A percentile compares a stretch with the other conserved stretches of the same genome.
Conservation (phyloP, 116 monocot genomes). For the Papilionanthe hybrid region DNA sequence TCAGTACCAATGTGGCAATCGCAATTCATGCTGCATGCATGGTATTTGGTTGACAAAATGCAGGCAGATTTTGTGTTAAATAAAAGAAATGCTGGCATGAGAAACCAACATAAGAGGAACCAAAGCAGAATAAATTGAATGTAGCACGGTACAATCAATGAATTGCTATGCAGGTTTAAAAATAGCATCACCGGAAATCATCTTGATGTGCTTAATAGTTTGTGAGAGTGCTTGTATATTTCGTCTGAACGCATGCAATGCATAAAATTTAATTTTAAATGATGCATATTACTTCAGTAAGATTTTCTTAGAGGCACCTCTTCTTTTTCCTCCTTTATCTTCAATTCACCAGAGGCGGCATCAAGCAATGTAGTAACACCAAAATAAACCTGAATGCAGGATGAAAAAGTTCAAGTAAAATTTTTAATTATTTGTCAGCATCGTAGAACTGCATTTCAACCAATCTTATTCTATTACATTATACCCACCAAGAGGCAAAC, state of each 20-base stretch:
- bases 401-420: neutral
- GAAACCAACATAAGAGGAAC: neutral
- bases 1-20: neutral
- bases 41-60: neutral
- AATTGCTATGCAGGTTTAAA: neutral
- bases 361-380: conserved; percentile 88
- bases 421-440: neutral
- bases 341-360: conserved; percentile 54
- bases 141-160: neutral
- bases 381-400: conserved; percentile 69
- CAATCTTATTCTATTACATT: neutral
- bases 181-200: neutral
- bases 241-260: neutral
- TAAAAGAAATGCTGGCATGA: neutral
- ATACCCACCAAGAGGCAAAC: conserved; percentile 82
- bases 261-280: neutral
- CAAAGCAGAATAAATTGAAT: neutral
- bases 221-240: neutral
- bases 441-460: neutral
- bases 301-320: conserved; percentile 34
- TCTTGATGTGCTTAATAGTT: neutral
- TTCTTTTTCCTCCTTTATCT: conserved; percentile 79
- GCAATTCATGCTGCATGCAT: neutral
- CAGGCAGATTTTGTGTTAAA: neutral
- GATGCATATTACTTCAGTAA: neutral